Base-by-base conservation (phyloP, 768 basidiomycete species). In the Piloderma croceum region DNA sequence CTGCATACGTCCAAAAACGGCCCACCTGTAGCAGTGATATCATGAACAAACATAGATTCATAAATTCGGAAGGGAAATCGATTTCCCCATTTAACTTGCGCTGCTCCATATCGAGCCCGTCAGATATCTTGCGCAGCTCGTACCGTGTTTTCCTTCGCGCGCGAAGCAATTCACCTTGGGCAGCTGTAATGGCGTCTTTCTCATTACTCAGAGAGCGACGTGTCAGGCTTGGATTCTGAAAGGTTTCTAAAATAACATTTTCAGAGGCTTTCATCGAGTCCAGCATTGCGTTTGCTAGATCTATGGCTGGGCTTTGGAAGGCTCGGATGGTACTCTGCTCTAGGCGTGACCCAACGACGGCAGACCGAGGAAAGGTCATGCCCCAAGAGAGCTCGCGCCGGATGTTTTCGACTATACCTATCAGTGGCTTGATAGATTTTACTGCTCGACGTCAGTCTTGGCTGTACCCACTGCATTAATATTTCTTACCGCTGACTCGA, bases 311-410 rank as follows among this genome's bases (percentile, higher is more conserved):
- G 4, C 34, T 36, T 24, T 52, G 49, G 31, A 64, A 61, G 10
- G 49, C 39, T 17, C 44, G 27, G 40, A 44, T 50, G n/a, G 42
- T 36, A 21, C 40, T 31, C 3, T 29, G 38, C 18, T 54, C 51
- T 15, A 20, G 34, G 24, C 7, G 24, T 20, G 25, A 24, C 18
- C 4, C 17, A 18, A 12, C 21, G 15, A 25, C 12, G 31, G 15
- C 13, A 19, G 13, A 17, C 23, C 18, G 29, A 29, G 56, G 53
- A 31, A 58, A 53, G 2, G 57, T 45, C 49, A 64, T 61, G 15
- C 66, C 69, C 64, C 68, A 67, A 3, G 69, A 64, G 7, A 74
- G 52, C 43, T 71, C 70, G 23, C 70, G 60, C 5, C 72, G 64
- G 6, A 69, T 43, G 42, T 72, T 69, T 39, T 73, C 73, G 9